Conservation (phyloP, 1,284 basidiomycete genomes). For the Cryptococcus neoformans region DNA sequence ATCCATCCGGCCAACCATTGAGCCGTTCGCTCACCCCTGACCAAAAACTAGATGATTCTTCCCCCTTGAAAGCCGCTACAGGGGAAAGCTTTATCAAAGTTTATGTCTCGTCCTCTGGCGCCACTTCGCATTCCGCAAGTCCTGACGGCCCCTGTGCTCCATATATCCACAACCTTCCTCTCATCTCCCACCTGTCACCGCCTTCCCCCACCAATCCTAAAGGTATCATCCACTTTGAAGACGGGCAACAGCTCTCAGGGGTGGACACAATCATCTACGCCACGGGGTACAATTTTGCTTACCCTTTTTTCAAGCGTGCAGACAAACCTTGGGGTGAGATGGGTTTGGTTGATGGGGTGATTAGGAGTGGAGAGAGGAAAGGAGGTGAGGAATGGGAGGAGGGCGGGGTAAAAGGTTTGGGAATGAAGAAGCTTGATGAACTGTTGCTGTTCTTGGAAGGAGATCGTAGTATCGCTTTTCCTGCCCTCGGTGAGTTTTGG, state of each 20-base stretch:
- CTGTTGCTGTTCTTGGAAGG: constrained; percentile 44
- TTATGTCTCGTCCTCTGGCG: constrained; percentile 35
- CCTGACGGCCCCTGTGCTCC: constrained; percentile 34
- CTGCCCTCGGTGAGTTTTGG: constrained; percentile 36
- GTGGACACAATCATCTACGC: constrained; percentile 51
- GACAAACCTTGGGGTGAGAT: constrained; percentile 40
- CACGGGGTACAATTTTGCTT: constrained; percentile 51
- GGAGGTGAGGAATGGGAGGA: constrained; percentile 21
- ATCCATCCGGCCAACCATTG: constrained; percentile 1
- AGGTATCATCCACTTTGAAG: constrained; percentile 32
- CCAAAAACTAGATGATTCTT: background rate
- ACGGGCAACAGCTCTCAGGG: constrained; percentile 18
- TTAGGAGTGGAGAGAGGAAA: constrained; percentile 12
- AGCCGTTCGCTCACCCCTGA: background rate
- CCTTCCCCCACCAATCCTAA: constrained; percentile 6
- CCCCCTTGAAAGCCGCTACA: background rate
- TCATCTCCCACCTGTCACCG: constrained; percentile 37
- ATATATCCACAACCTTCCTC: constrained; percentile 34
- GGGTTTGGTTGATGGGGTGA: constrained; percentile 15
- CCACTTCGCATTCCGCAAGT: constrained; percentile 11
- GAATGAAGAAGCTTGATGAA: constrained; percentile 39
- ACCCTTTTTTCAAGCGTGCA: constrained; percentile 44
- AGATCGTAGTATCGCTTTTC: constrained; percentile 46
- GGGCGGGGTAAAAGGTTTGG: constrained; percentile 41
- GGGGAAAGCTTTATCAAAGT: constrained; percentile 21